phyloP scores from a whole-genome alignment of 306 rosid genomes.

The Neltuma alba region DNA sequence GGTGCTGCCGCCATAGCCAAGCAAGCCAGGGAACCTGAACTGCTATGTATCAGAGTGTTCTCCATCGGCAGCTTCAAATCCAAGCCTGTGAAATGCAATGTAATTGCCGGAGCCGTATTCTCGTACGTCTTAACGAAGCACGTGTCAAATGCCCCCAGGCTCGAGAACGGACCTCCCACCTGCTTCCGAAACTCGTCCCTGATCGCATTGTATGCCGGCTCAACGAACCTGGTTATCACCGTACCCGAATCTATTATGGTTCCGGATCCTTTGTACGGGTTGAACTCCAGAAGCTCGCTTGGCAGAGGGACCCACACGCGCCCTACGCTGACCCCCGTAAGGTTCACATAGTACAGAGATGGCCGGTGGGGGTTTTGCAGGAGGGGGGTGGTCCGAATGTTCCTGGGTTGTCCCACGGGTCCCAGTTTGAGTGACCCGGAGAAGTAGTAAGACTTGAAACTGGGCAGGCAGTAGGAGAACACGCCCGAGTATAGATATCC shows the following conservation, averaged over 20 bases:
- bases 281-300: constrained; percentile 48
- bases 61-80: constrained; percentile 70
- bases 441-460: constrained; percentile 85
- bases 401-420: constrained; percentile 75
- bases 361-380: constrained; percentile 76
- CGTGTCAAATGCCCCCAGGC: constrained; percentile 86
- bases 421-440: constrained; percentile 91
- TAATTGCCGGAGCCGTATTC: constrained; percentile 54
- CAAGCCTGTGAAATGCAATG: constrained; percentile 63
- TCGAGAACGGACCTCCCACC: constrained; percentile 61
- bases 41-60: constrained; percentile 85
- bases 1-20: constrained; percentile 94
- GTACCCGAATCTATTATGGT: constrained; percentile 92
- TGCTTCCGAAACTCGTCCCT: constrained; percentile 87
- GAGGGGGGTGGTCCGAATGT: constrained; percentile 79
- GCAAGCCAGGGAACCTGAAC: constrained; percentile 79
- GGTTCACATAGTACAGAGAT: constrained; percentile 78
- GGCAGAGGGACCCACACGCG: constrained; percentile 50
- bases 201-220: constrained; percentile 63
- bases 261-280: constrained; percentile 75
- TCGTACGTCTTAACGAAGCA: constrained; percentile 63
- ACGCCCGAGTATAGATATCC: constrained; percentile 67
- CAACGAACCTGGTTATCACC: constrained; percentile 72
- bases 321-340: constrained; percentile 77
- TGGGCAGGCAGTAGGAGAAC: constrained; percentile 87